Conservation (phyloP, 371 early-diverging fungal species). For the Apophysomyces sp. region DNA sequence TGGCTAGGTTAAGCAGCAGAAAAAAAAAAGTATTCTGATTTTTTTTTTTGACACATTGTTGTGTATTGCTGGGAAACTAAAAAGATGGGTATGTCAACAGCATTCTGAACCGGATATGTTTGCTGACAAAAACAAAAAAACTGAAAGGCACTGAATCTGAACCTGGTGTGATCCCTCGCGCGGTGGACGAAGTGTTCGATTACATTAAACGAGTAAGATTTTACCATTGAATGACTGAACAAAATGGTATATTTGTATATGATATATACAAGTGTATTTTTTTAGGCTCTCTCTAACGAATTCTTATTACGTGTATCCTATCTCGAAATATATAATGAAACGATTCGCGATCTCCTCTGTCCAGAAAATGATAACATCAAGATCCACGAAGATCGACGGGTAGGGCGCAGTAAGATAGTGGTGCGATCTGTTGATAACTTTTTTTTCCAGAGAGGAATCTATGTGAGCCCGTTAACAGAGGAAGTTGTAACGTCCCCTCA, state of each 20-base stretch:
- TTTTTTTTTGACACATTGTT: too few species aligned
- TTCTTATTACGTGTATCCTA: slow-evolving; percentile 64
- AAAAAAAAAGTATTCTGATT: too few species aligned
- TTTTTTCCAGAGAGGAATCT: slow-evolving; percentile 64
- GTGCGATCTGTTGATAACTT: neutral
- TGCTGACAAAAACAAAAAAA: too few species aligned
- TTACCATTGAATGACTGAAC: neutral
- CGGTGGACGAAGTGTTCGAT: slow-evolving; percentile 55
- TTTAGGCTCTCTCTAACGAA: slow-evolving; percentile 7
- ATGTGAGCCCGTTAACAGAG: slow-evolving; percentile 85
- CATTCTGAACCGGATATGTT: too few species aligned
- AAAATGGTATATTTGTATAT: slow-evolving; percentile 1
- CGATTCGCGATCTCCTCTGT: slow-evolving; percentile 83
- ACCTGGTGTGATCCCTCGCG: slow-evolving; percentile 57
- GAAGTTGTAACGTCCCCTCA: slow-evolving; percentile 83
- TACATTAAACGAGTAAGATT: slow-evolving; percentile 43
- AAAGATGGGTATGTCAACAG: slow-evolving; percentile 25
- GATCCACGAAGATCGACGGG: slow-evolving; percentile 23
- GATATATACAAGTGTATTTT: too few species aligned
- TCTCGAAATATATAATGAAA: slow-evolving; percentile 96
- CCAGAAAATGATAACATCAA: slow-evolving; percentile 21
- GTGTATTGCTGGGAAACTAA: too few species aligned
- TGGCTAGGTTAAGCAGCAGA: too few species aligned
- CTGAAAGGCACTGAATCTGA: slow-evolving; percentile 51
- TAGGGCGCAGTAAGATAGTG: neutral